Percentiles rank a stretch among this genome's conserved stretches.
phyloP scores from a whole-genome alignment of 805 yeast genomes.

The Barnettozyma botsteinii region DNA sequence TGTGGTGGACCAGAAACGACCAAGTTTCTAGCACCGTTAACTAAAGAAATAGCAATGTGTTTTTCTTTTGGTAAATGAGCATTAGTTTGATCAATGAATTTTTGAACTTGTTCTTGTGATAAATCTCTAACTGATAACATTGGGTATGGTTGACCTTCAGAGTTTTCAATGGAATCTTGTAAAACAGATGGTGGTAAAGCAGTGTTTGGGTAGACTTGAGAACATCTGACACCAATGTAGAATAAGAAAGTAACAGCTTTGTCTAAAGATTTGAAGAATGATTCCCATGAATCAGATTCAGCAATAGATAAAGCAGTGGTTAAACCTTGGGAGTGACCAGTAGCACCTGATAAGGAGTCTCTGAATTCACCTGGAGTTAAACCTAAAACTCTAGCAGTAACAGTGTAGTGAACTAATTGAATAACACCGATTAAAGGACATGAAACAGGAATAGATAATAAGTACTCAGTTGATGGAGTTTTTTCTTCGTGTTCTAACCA shows the following conservation, averaged over 20 bases:
- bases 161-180: constrained; percentile 86
- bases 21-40: constrained; percentile 93
- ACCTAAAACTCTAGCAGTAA: constrained; percentile 80
- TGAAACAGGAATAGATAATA: constrained; percentile 86
- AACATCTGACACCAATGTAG: constrained; percentile 90
- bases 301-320: constrained; percentile 92
- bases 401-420: constrained; percentile 89
- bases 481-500: constrained; percentile 85
- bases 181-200: constrained; percentile 90
- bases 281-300: constrained; percentile 76
- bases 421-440: constrained; percentile 97
- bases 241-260: constrained; percentile 83
- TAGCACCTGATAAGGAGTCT: constrained; percentile 61
- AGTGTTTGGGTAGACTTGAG: constrained; percentile 86
- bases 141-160: constrained; percentile 96
- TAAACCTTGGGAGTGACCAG: constrained; percentile 89
- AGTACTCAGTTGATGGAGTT: constrained; percentile 85
- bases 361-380: constrained; percentile 86
- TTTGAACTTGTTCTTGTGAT: constrained; percentile 71
- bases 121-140: constrained; percentile 94
- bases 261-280: constrained; percentile 63
- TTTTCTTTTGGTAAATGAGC: constrained; percentile 88
- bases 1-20: constrained; percentile 98
- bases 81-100: constrained; percentile 79
- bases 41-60: constrained; percentile 83